Conservation (phyloP, 192 early-diverging fungal species). For the Backusella westeae region DNA sequence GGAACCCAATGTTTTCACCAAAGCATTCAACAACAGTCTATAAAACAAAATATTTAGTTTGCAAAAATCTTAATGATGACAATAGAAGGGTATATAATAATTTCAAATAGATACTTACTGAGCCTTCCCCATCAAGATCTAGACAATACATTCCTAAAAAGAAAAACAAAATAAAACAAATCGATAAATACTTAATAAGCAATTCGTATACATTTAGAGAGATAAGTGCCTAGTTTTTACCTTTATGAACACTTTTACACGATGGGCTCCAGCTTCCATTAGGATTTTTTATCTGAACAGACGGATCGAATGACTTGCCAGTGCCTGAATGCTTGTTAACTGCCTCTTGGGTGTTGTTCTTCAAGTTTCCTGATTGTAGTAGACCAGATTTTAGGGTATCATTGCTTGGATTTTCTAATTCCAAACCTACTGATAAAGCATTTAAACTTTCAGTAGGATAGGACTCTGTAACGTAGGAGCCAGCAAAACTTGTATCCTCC, state of each 20-base stretch:
- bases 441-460: background rate
- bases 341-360: background rate
- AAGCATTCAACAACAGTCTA: constrained; percentile 1
- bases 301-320: background rate
- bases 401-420: background rate
- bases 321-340: background rate
- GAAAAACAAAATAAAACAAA: background rate
- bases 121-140: background rate
- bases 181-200: background rate
- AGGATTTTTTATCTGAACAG: background rate
- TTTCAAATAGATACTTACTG: background rate
- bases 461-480: background rate
- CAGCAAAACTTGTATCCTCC: background rate
- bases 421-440: background rate
- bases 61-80: background rate
- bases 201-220: background rate
- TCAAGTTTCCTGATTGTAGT: background rate
- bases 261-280: constrained; percentile 8
- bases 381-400: background rate
- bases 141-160: constrained; percentile 11
- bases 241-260: constrained; percentile 6
- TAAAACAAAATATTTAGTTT: background rate
- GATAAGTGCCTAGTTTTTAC: background rate
- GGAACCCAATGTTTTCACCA: constrained; percentile 7
- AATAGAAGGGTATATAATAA: background rate